phyloP scores from a whole-genome alignment of 2,329 filamentous ascomycete species.

The Camptophora hylomeconis region DNA sequence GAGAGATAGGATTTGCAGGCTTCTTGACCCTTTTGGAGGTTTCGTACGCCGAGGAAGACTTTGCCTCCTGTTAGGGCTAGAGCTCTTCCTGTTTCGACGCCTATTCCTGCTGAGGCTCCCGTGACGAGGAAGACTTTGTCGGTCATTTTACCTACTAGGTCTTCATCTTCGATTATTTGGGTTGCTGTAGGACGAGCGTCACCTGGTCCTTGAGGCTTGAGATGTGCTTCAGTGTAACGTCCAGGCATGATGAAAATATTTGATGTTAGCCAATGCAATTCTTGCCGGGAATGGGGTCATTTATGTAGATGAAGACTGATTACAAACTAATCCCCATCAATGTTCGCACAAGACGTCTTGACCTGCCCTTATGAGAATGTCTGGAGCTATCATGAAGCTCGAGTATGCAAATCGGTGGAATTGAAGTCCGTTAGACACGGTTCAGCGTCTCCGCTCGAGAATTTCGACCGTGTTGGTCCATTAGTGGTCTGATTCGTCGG shows the following conservation, averaged over 20 bases:
- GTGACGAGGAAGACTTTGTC: constrained; percentile 27
- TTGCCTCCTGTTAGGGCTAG: constrained; percentile 25
- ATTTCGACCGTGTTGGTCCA: no score
- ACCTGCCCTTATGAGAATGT: no score
- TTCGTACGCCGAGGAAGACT: constrained; percentile 25
- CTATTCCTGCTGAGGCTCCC: constrained; percentile 26
- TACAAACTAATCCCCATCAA: no score
- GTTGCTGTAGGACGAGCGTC: constrained; percentile 15
- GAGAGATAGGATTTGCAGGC: constrained; percentile 18
- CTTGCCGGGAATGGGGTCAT: no score
- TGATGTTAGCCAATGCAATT: no score
- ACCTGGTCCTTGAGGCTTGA: constrained; percentile 13
- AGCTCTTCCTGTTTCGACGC: constrained; percentile 27
- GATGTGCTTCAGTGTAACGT: constrained; percentile 18
- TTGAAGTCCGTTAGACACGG: no score
- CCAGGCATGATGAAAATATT: constrained; percentile 13
- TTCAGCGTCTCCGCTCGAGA: no score
- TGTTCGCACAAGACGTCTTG: no score
- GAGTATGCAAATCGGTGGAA: no score
- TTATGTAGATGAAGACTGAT: no score
- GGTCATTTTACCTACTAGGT: constrained; percentile 10
- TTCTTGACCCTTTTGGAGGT: constrained; percentile 22
- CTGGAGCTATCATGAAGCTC: no score
- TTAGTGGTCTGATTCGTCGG: no score
- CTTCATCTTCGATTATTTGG: constrained; percentile 17